These are phyloP conservation scores for Pogostemon cablin DNA, from an alignment of 257 asterid species.

Conservation along the genomic window DNA sequence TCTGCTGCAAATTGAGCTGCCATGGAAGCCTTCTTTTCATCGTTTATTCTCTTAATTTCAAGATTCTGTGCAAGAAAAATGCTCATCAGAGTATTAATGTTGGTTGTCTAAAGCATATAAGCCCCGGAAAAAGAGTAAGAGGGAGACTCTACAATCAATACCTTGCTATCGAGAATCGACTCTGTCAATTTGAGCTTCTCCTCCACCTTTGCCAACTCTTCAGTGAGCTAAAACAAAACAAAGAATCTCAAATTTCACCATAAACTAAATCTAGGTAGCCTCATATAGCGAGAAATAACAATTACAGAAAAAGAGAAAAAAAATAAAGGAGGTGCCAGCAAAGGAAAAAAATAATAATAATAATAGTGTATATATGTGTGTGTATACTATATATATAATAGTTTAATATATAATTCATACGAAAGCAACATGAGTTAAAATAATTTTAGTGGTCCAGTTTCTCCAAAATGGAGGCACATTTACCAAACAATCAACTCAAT, in stretches of 20 bases:
- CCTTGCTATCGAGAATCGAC: constrained; percentile 91
- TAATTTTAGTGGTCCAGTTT: constrained; percentile 22
- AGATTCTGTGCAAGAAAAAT: constrained; percentile 66
- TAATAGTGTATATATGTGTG: too few relatives aligned
- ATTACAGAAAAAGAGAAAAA: background rate
- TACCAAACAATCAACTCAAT: constrained; percentile 6
- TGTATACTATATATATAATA: background rate
- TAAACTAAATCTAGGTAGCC: constrained; percentile 20
- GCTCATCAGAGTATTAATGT: background rate
- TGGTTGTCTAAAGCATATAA: constrained; percentile 17
- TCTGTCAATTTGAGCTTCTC: constrained; percentile 90
- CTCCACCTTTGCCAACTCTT: constrained; percentile 79
- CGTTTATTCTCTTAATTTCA: constrained; percentile 92
- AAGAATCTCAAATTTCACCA: constrained; percentile 31
- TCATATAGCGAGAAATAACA: constrained; percentile 17
- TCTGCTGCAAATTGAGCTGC: constrained; percentile 99
- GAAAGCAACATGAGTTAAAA: constrained; percentile 7
- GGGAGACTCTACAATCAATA: constrained; percentile 34
- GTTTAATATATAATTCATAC: constrained; percentile 18
- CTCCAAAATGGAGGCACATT: constrained; percentile 8
- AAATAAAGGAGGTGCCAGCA: constrained; percentile 22
- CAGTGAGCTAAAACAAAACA: constrained; percentile 64
- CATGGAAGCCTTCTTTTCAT: constrained; percentile 96
- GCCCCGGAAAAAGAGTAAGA: constrained; percentile 14
- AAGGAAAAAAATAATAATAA: constrained; percentile 12